Evolutionary conservation across 1,139 yeast genomes (phyloP).

Genomic region (Pichia norvegensis): DNA sequence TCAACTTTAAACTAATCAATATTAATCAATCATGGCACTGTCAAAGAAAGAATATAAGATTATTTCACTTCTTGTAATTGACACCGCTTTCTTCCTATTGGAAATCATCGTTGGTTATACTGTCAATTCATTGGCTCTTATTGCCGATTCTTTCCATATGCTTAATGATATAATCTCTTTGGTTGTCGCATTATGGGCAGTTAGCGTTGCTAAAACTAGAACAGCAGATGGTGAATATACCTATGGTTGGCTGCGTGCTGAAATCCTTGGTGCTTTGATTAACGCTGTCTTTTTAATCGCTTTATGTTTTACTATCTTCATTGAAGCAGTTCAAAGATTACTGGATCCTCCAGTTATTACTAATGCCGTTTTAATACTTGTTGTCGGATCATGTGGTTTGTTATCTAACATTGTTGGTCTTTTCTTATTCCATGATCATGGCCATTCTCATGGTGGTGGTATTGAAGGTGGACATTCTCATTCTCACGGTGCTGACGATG

Average conservation of each 20-base stretch:
- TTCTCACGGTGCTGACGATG: conserved; percentile 12
- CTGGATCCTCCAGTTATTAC: conserved; percentile 71
- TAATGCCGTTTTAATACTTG: conserved; percentile 71
- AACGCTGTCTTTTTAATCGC: conserved; percentile 92
- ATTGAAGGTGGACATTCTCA: conserved; percentile 16
- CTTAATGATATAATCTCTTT: conserved; percentile 87
- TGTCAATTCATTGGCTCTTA: conserved; percentile 84
- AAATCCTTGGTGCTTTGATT: conserved; percentile 84
- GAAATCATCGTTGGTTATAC: conserved; percentile 83
- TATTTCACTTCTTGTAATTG: conserved; percentile 62
- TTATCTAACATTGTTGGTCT: conserved; percentile 77
- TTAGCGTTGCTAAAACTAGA: conserved; percentile 72
- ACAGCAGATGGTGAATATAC: conserved; percentile 85
- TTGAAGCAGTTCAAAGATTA: conserved; percentile 88
- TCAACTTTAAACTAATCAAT: no score
- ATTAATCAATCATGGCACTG: conserved; percentile 12
- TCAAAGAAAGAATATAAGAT: conserved; percentile 63
- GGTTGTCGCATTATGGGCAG: conserved; percentile 94
- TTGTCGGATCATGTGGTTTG: conserved; percentile 80
- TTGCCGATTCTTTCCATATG: conserved; percentile 98
- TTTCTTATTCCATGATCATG: conserved; percentile 85
- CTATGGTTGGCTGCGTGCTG: conserved; percentile 96
- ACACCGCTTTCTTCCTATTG: conserved; percentile 73
- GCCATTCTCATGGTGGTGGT: conserved; percentile 40
- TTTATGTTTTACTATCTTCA: conserved; percentile 80